These are phyloP conservation scores for Fraxinus americana DNA, from an alignment of 257 asterid genomes.

Conservation along the genomic window DNA sequence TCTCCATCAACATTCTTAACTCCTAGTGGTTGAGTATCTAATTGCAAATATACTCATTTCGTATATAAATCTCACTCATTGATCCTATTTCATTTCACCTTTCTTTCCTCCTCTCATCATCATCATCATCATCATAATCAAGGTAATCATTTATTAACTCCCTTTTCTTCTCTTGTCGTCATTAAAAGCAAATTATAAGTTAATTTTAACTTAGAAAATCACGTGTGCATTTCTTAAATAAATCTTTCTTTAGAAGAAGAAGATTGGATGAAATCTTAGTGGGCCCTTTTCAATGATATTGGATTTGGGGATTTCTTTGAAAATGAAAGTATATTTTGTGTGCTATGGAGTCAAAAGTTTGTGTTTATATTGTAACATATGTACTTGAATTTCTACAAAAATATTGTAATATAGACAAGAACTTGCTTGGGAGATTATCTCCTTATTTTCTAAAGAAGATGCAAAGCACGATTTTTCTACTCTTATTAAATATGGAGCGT, in stretches of 20 bases:
- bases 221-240: not conserved
- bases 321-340: not conserved
- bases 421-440: not conserved
- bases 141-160: constrained; percentile 5
- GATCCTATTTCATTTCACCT: constrained; percentile 6
- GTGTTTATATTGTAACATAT: too few relatives aligned
- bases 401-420: too few relatives aligned
- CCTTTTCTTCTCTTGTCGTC: not conserved
- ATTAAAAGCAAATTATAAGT: not conserved
- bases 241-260: constrained; percentile 6
- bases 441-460: not conserved
- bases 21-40: constrained; percentile 24
- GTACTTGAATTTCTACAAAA: too few relatives aligned
- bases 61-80: constrained; percentile 23
- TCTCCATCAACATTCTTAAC: not conserved
- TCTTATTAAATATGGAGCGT: not conserved
- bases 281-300: constrained; percentile 25
- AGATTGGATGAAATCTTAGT: constrained; percentile 42
- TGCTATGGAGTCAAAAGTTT: too few relatives aligned
- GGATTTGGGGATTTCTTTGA: constrained; percentile 30
- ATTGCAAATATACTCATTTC: constrained; percentile 43
- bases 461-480: not conserved
- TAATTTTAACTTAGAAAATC: not conserved
- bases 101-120: not conserved
- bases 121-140: constrained; percentile 8